phyloP scores from a whole-genome alignment of 768 basidiomycete genomes.

The Trametes villosa region DNA sequence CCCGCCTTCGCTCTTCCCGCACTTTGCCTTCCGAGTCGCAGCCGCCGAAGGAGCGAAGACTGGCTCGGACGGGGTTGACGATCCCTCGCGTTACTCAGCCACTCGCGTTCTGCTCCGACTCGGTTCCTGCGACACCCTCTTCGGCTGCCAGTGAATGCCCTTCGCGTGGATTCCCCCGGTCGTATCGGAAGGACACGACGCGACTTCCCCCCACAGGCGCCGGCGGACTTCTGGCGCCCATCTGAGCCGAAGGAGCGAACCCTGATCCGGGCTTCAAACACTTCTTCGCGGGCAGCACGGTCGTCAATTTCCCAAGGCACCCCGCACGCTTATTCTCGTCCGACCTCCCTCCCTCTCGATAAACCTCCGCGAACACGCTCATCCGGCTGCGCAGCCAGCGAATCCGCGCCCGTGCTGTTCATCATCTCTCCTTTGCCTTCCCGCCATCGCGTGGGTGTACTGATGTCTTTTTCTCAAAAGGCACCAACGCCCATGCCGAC shows the following conservation, averaged over 20 bases:
- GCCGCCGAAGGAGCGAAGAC: too few relatives aligned
- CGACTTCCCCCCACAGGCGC: too few relatives aligned
- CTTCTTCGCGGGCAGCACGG: slow-evolving; percentile 23
- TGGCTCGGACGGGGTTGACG: too few relatives aligned
- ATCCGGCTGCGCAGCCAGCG: not conserved
- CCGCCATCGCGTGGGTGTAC: not conserved
- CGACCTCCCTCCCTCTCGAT: not conserved
- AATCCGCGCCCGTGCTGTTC: not conserved
- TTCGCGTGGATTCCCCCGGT: too few relatives aligned
- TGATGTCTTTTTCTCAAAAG: not conserved
- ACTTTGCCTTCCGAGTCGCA: not conserved
- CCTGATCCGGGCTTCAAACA: slow-evolving; percentile 17
- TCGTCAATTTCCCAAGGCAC: slow-evolving; percentile 7
- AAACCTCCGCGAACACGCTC: not conserved
- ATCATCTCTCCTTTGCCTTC: not conserved
- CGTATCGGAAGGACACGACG: not conserved
- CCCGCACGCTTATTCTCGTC: not conserved
- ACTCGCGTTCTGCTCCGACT: too few relatives aligned
- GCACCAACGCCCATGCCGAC: not conserved
- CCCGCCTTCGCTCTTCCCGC: not conserved
- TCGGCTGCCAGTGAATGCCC: too few relatives aligned
- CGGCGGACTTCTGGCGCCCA: slow-evolving; percentile 2
- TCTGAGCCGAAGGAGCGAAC: slow-evolving; percentile 5
- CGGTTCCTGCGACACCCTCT: too few relatives aligned
- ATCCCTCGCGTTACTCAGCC: too few relatives aligned